These are phyloP conservation scores for Euphorbia tirucalli DNA, from an alignment of 345 rosid species.

Conservation along the genomic window DNA sequence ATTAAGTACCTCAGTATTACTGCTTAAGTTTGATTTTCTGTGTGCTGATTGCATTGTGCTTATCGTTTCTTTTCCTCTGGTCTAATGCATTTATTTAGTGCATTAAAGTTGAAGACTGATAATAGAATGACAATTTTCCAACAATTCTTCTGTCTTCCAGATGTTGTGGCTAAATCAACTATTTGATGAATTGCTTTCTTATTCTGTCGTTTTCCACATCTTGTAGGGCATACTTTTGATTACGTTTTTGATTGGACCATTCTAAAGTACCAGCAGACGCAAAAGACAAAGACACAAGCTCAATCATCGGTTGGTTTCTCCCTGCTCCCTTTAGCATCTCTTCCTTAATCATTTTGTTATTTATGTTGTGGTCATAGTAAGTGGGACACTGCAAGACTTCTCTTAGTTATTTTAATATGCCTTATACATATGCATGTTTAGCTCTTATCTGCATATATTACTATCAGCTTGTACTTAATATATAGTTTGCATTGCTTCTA, in stretches of 20 bases:
- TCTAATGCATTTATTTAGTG: neutral
- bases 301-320: conserved; percentile 14
- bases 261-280: conserved; percentile 22
- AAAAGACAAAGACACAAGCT: conserved; percentile 20
- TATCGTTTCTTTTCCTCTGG: neutral
- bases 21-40: neutral
- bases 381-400: neutral
- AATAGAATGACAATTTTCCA: neutral
- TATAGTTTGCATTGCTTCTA: neutral
- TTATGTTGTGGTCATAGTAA: neutral
- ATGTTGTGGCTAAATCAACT: neutral
- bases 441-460: neutral
- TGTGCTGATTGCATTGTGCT: neutral
- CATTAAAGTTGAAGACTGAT: neutral
- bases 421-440: neutral
- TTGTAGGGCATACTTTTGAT: conserved; percentile 3
- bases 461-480: neutral
- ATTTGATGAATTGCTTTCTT: neutral
- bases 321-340: neutral
- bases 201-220: neutral
- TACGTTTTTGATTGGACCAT: conserved; percentile 13
- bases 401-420: neutral
- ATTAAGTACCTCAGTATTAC: neutral
- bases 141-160: neutral
- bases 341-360: neutral